Evolutionary conservation across 2,329 filamentous ascomycete genomes (phyloP), one percentile per base, ranked within the genome.

Genomic region (Ophiocordyceps camponoti-floridani): DNA sequence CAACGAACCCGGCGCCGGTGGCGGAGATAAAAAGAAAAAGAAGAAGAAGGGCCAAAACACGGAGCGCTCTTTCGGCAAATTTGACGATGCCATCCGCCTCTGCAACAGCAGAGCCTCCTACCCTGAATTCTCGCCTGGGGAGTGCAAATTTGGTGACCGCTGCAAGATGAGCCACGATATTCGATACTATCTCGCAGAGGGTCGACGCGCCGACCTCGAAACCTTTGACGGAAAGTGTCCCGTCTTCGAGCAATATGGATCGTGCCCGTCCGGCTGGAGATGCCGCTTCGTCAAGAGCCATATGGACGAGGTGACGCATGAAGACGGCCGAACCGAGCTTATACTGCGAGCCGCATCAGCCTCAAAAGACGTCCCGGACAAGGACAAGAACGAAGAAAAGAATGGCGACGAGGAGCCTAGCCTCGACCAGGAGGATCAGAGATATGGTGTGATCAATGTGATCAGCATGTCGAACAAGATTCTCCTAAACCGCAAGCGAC

Each of bases 211-310:
- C 48, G 85, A 96, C 56, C 69, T 95, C 37, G 72, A 73, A 5
- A 85, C 82, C 0, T 82, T 94, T 54, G 72, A 70, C 40, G 82
- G 84, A 7, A 69, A 81, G 49, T 98, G 91, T 56, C 89, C 88
- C 1, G 73, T 94, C 9, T 95, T 78, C 60, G 79, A 84, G 51
- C 68, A 69, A 14, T 75, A 81, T 50, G 88, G 88, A 12, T 76
- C 70, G 49, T 98, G 91, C 54, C 72, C 75, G 43, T 76, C 82
- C 13, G 91, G 91, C 6, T 98, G 89, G 88, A 94, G 89, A 59
- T 98, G 91, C 59, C 82, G 89, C 19, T 94, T 95, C 56, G 82
- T 85, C 31, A 74, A 74, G 49, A 93, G 85, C 49, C 91, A 98
- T 62, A 91, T 86, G 54, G 72, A 79, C 49, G 89, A 96, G 62